Conservation (phyloP, 73 alveolate species). For the Tetrahymena thermophila region DNA sequence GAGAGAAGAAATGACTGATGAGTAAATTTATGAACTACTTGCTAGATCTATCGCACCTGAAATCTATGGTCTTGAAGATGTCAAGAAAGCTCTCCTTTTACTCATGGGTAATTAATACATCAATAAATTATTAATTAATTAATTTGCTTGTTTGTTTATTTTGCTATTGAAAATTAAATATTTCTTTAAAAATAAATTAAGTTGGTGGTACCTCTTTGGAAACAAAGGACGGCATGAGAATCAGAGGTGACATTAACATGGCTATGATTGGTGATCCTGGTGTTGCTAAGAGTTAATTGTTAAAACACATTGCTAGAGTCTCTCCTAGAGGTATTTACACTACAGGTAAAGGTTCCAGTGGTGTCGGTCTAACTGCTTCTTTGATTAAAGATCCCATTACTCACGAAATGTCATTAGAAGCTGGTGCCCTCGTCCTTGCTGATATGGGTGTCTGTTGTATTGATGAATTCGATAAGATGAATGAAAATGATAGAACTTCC, state of each 20-base stretch:
- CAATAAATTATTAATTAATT: no score
- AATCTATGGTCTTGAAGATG: constrained; percentile 92
- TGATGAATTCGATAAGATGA: constrained; percentile 99
- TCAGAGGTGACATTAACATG: constrained; percentile 93
- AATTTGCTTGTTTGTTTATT: background rate
- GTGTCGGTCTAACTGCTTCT: constrained; percentile 99
- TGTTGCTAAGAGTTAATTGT: constrained; percentile 93
- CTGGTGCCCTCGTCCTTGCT: constrained; percentile 97
- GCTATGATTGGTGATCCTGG: constrained; percentile 98
- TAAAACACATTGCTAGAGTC: constrained; percentile 82
- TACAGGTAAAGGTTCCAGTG: constrained; percentile 98
- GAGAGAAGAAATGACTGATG: background rate
- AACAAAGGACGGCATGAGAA: constrained; percentile 96
- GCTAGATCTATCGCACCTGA: constrained; percentile 96
- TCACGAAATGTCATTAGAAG: constrained; percentile 90
- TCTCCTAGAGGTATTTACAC: constrained; percentile 98
- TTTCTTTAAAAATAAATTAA: background rate
- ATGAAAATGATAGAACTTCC: constrained; percentile 87
- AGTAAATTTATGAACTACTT: constrained; percentile 57
- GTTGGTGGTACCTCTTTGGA: constrained; percentile 92
- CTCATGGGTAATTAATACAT: constrained; percentile 35
- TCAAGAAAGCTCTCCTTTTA: constrained; percentile 91
- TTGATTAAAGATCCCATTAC: constrained; percentile 82
- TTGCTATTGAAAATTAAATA: background rate
- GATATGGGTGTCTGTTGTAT: constrained; percentile 97